Evolutionary conservation across 345 rosid species (phyloP).

Genomic region (Gossypium arboreum): DNA sequence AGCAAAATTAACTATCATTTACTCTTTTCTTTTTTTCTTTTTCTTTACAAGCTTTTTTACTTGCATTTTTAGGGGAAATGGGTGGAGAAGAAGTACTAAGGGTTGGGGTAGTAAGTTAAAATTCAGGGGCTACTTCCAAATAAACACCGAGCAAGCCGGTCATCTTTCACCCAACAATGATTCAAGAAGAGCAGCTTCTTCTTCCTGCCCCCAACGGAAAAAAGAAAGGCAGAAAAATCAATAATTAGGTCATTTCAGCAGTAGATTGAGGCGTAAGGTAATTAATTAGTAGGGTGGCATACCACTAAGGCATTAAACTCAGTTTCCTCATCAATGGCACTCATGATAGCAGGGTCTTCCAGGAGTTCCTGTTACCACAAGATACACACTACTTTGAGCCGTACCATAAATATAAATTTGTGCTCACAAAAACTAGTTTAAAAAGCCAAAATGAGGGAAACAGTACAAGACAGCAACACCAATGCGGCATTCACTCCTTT

Average conservation of each 20-base stretch:
- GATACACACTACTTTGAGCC: background rate
- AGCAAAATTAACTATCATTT: background rate
- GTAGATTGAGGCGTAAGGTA: background rate
- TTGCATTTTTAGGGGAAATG: background rate
- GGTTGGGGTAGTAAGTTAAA: background rate
- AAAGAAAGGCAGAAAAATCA: background rate
- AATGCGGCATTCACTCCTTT: too few relatives aligned
- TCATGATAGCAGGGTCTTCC: conserved; percentile 73
- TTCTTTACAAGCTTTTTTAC: background rate
- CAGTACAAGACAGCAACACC: too few relatives aligned
- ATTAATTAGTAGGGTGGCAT: conserved; percentile 17
- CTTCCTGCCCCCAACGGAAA: conserved; percentile 49
- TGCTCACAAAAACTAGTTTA: too few relatives aligned
- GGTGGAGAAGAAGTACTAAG: background rate
- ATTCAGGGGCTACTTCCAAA: background rate
- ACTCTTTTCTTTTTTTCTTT: background rate
- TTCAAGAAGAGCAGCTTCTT: conserved; percentile 84
- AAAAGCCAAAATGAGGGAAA: too few relatives aligned
- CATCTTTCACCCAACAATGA: conserved; percentile 66
- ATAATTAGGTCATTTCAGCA: conserved; percentile 12
- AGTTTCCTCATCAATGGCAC: conserved; percentile 86
- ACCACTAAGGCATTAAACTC: conserved; percentile 95
- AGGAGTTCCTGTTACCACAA: conserved; percentile 58
- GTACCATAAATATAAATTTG: background rate
- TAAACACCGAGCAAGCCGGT: background rate